phyloP scores from a whole-genome alignment of 83 land plant genomes.

The Diphasiastrum complanatum region DNA sequence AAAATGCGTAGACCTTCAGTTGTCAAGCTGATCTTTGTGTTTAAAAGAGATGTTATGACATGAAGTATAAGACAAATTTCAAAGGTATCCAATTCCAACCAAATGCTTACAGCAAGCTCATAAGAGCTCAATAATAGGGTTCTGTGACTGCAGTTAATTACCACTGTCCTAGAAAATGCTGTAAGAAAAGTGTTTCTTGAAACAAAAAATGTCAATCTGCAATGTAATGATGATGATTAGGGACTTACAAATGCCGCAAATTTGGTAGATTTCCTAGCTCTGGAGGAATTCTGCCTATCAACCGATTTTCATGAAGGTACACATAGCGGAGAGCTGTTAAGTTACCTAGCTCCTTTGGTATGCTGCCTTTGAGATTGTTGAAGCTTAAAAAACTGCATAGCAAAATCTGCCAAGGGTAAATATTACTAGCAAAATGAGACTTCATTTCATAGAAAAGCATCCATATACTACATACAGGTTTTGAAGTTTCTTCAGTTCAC shows the following conservation, averaged over 20 bases:
- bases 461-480: constrained; percentile 52
- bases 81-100: no score
- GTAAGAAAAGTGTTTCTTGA: background rate
- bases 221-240: background rate
- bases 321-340: constrained; percentile 79
- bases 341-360: constrained; percentile 75
- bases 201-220: background rate
- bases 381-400: constrained; percentile 65
- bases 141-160: no score
- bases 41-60: no score
- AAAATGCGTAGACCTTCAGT: no score
- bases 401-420: background rate
- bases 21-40: no score
- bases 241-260: constrained; percentile 63
- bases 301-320: constrained; percentile 75
- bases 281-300: constrained; percentile 65
- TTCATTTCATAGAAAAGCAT: no score
- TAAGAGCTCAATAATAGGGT: no score
- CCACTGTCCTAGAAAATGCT: no score
- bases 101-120: no score
- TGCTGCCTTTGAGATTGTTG: constrained; percentile 77
- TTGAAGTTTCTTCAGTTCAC: constrained; percentile 62
- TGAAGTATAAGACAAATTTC: no score
- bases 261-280: constrained; percentile 71
- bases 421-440: background rate